Percentiles rank a stretch among this genome's conserved stretches.
Evolutionary conservation across 225 moss, liverwort and hornwort genomes (phyloP).

Genomic region (Marchantia paleacea): DNA sequence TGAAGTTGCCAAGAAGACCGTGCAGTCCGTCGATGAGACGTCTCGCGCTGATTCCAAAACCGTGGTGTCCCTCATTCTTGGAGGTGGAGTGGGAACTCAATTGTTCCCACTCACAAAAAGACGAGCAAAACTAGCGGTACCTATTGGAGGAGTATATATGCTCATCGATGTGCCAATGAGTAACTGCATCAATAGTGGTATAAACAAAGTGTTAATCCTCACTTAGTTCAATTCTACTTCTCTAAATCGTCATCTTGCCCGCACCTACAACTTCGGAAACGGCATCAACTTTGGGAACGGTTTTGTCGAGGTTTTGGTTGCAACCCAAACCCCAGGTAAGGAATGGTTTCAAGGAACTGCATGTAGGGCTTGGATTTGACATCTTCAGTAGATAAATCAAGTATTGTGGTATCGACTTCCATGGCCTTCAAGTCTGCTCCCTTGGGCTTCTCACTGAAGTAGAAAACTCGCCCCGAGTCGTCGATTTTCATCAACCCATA

Average conservation of each 20-base stretch:
- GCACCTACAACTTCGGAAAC: constrained; percentile 33
- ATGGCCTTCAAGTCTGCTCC: constrained; percentile 64
- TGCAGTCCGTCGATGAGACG: constrained; percentile 25
- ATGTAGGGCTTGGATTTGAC: constrained; percentile 66
- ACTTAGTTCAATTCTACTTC: constrained; percentile 33
- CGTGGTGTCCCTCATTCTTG: constrained; percentile 40
- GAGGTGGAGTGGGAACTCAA: constrained; percentile 42
- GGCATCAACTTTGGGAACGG: constrained; percentile 34
- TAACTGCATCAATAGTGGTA: no score
- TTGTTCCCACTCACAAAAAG: constrained; percentile 37
- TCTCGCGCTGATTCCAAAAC: constrained; percentile 40
- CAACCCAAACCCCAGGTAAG: constrained; percentile 66
- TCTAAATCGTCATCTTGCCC: constrained; percentile 36
- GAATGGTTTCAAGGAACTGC: constrained; percentile 79
- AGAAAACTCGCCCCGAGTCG: constrained; percentile 48
- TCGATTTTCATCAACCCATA: constrained; percentile 80
- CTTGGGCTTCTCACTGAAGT: constrained; percentile 74
- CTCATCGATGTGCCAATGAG: no score
- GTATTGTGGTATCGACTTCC: constrained; percentile 76
- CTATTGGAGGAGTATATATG: no score
- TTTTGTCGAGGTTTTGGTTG: constrained; percentile 51
- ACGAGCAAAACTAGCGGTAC: constrained; percentile 42
- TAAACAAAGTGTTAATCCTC: no score
- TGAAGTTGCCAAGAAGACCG: constrained; percentile 30
- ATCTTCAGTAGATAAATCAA: constrained; percentile 55